Base-by-base conservation (phyloP, 192 early-diverging fungal species). In the Coemansia brasiliensis region DNA sequence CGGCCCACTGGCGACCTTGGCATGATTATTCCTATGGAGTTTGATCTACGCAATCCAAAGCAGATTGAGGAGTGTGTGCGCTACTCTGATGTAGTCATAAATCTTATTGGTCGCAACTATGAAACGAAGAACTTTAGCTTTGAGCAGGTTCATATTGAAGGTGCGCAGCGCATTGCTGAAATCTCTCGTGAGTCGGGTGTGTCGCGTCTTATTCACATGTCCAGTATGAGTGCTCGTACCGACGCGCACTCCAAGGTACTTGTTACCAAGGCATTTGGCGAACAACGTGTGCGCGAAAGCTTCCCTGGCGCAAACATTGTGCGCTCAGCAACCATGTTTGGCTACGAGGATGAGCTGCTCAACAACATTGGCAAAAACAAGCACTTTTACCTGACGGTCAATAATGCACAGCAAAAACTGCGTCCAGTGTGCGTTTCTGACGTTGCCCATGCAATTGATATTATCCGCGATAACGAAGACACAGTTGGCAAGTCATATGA, bases 271-370 rank as follows among this genome's bases (percentile, higher is more conserved):
- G 93, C 92, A 39, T 80, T 89, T 61, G 94, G 94, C 57, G 96
- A 98, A 74, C 80, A 88, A 57, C 89, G 89, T 21, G 94, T 97
- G 16, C 85, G 85, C 59, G 88, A 89, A 64, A 86, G 88, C 64
- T 91, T 97, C 76, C 94, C 96, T 38, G 87, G 88, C 20, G 93
- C 89, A 46, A 96, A 91, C 58, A 94, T 98, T 75, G 90, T 98
- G 40, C 93, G 96, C 52, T 90, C 94, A 18, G 84, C 85, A 27
- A 86, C 81, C 39, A 88, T 97, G 80, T 95, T 88, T 55, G 96
- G 96, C 46, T 77, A 86, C 57, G 96, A 98, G 69, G 94, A 97
- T 81, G 80, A 87, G 55, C 93, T 98, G 82, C 87, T 92, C 75
- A 94, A 93, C 81, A 84, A 88, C 73, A 86, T 94, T 43, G 93